A percentile compares a stretch with the other conserved stretches of the same genome.
phyloP scores from a whole-genome alignment of 495 filamentous ascomycete species.

The Talaromyces nanjingensis region DNA sequence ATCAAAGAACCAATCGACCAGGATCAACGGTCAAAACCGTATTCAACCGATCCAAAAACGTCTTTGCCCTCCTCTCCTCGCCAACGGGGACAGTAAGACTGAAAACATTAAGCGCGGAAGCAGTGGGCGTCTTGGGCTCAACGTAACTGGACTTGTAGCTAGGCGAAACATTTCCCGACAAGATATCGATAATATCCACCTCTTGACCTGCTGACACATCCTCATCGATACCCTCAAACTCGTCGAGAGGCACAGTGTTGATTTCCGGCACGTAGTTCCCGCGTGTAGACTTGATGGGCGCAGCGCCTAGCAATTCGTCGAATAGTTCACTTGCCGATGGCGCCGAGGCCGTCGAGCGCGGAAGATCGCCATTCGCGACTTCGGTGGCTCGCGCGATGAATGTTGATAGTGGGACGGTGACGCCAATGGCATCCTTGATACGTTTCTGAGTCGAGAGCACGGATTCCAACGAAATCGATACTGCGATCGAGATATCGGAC shows the following conservation, averaged over 20 bases:
- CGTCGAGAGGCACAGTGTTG: constrained; percentile 45
- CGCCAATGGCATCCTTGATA: constrained; percentile 64
- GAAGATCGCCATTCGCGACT: constrained; percentile 79
- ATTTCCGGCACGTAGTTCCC: constrained; percentile 70
- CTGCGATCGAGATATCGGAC: constrained; percentile 36
- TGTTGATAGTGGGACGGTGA: constrained; percentile 75
- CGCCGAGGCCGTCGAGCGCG: constrained; percentile 50
- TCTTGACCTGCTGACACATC: constrained; percentile 10
- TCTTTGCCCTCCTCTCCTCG: constrained; percentile 72
- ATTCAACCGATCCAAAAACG: constrained; percentile 82
- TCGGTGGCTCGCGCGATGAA: constrained; percentile 80
- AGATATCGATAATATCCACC: constrained; percentile 70
- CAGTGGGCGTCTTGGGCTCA: constrained; percentile 17
- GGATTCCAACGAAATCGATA: constrained; percentile 69
- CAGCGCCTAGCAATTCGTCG: constrained; percentile 74
- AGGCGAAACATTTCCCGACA: constrained; percentile 44
- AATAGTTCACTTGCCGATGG: constrained; percentile 79
- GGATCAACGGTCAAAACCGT: constrained; percentile 74
- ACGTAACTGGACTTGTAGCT: constrained; percentile 18
- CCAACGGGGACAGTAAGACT: constrained; percentile 65
- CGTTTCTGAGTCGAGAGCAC: constrained; percentile 75
- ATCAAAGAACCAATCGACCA: constrained; percentile 61
- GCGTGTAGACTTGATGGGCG: constrained; percentile 43
- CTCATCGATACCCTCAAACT: constrained; percentile 13
- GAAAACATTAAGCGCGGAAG: constrained; percentile 64